Base-by-base conservation (phyloP, 176 grass and related monocot genomes). In the Oryza officinalis region DNA sequence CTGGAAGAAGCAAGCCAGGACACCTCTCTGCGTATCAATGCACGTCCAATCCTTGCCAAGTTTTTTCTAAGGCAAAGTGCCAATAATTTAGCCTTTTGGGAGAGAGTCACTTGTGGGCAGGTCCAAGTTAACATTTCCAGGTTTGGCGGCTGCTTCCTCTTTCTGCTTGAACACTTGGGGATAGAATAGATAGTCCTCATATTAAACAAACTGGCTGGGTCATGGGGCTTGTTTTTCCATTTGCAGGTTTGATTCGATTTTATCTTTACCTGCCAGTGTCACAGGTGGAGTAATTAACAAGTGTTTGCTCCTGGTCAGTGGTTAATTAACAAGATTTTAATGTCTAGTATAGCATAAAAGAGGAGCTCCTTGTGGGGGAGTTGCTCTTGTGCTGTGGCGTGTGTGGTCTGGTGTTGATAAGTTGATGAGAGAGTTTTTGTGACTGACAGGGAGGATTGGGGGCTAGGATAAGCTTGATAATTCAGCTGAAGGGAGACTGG, bases 401-500 rank as follows among this genome's bases (percentile, higher is more conserved):
- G 9, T 46, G 50, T 14, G 78, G 9, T 46, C 37, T 14, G 78
- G 15, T 46, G 71, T 25, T 71, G 33, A 71, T 71, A 41, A 40
- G 78, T 45, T 10, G 50, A 44, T 63, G 13, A 40, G 46, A 57
- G 37, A 40, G 37, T 15, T 18, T 47, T 44, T 15, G 9, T 65
- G 41, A 20, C 30, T 74, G 60, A 27, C 43, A 22, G 40, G 43
- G 17, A 9, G 41, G 44, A 43, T 67, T 44, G 28, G 38, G 63
- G 1, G 31, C 69, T 47, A 68, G 65, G 47, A 71, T 85, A 69
- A 84, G 64, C 2, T 77, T 61, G 74, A 78, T 78, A 63, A 47
- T 46, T 54, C 44, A 14, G 32, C 18, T 20, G 4, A 20, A 27
- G 46, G 4, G 45, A 54, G 20, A 60, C 20, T 3, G n/a, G 57